phyloP scores from a whole-genome alignment of 495 filamentous ascomycete genomes.

The Podospora conica region DNA sequence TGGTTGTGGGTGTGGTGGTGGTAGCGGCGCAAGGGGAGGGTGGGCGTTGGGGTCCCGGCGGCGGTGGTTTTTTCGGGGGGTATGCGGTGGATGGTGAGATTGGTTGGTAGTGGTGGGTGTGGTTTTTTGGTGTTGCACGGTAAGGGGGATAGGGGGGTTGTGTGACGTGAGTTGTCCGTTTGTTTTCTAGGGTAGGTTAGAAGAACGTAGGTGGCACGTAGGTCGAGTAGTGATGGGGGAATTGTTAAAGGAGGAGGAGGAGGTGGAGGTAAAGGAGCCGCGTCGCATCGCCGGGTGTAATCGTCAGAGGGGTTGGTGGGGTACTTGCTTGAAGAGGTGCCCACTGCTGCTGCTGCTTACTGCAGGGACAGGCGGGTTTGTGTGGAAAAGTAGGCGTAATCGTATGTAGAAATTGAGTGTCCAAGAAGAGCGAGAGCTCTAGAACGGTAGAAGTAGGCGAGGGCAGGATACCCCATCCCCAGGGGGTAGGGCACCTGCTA shows the following conservation, averaged over 20 bases:
- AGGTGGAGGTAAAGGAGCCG: too few relatives aligned
- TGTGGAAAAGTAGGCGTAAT: too few relatives aligned
- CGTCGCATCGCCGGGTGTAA: background rate
- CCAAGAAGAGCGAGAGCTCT: too few relatives aligned
- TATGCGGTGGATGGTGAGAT: background rate
- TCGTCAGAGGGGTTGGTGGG: constrained; percentile 3
- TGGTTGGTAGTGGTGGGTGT: background rate
- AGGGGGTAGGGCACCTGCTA: too few relatives aligned
- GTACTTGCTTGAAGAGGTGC: background rate
- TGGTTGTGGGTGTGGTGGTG: background rate
- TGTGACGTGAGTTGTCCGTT: background rate
- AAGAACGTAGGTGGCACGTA: too few relatives aligned
- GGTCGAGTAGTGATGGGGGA: background rate
- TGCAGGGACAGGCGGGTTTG: constrained; percentile 6
- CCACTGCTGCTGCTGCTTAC: background rate
- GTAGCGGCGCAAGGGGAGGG: background rate
- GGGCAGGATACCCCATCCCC: too few relatives aligned
- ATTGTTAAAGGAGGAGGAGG: background rate
- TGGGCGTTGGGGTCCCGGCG: background rate
- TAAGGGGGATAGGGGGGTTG: background rate
- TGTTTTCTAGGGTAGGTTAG: background rate
- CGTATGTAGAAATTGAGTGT: too few relatives aligned
- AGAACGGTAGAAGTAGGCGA: too few relatives aligned
- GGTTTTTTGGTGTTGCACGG: background rate
- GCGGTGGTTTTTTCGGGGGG: background rate